Percentiles rank a stretch among this genome's conserved stretches.
Conservation (phyloP, 768 basidiomycete species). For the Mycena maculata region DNA sequence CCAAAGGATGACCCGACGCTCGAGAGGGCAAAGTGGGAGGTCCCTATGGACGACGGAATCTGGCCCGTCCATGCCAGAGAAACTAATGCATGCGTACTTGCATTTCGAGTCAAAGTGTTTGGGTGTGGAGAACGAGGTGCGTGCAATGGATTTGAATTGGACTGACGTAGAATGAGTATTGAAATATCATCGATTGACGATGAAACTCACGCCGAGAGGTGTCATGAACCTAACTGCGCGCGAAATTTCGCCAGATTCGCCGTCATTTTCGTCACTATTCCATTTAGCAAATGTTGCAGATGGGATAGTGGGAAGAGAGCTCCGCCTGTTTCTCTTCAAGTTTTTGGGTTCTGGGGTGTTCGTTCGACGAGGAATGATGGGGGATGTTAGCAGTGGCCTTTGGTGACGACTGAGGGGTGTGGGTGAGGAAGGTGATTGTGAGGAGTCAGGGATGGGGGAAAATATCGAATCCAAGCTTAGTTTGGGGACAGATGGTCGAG, state of each 20-base stretch:
- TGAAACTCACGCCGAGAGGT: background rate
- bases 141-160: background rate
- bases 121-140: constrained; percentile 13
- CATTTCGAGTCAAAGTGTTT: background rate
- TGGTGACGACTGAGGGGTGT: background rate
- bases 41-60: constrained; percentile 5
- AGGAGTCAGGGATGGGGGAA: background rate
- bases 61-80: constrained; percentile 29
- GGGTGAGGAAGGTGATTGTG: background rate
- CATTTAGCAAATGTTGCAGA: background rate
- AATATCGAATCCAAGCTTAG: constrained; percentile 12
- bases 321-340: constrained; percentile 7
- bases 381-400: background rate
- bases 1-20: background rate
- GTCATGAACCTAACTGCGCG: constrained; percentile 14
- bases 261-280: background rate
- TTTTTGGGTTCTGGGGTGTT: background rate
- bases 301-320: constrained; percentile 12
- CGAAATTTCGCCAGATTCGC: background rate
- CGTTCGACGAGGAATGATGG: background rate
- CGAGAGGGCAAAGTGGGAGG: background rate
- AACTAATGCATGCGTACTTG: constrained; percentile 24
- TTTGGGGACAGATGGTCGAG: constrained; percentile 7
- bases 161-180: background rate
- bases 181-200: background rate